Evolutionary conservation across 179 eudicot genomes (phyloP).

Genomic region (Carnegiea gigantea): DNA sequence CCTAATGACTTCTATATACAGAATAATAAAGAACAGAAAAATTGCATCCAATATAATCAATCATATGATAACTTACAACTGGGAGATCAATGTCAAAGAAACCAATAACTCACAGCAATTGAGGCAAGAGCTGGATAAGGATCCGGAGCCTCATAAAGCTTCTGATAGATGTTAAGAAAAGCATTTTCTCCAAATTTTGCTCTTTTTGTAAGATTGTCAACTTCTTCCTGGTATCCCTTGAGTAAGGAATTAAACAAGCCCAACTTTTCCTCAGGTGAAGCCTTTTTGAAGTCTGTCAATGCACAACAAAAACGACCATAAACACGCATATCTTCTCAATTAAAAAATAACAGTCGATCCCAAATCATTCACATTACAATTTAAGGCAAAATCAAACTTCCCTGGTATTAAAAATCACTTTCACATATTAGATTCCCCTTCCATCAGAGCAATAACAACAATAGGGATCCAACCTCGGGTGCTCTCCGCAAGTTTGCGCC

Average conservation of each 20-base stretch:
- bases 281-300: conserved; percentile 87
- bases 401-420: background rate
- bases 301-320: conserved; percentile 19
- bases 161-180: conserved; percentile 92
- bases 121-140: conserved; percentile 92
- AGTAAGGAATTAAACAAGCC: conserved; percentile 73
- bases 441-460: background rate
- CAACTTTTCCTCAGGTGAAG: conserved; percentile 78
- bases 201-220: conserved; percentile 94
- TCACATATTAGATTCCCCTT: too few species aligned
- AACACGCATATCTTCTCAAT: conserved; percentile 2
- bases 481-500: conserved; percentile 96
- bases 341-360: background rate
- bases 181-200: conserved; percentile 98
- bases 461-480: conserved; percentile 63
- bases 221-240: conserved; percentile 97
- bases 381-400: background rate
- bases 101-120: conserved; percentile 61
- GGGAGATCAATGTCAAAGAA: conserved; percentile 6
- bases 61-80: background rate
- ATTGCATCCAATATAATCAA: background rate
- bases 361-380: background rate
- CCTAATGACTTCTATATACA: background rate
- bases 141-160: conserved; percentile 98
- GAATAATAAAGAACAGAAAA: background rate